Evolutionary conservation across 1,284 basidiomycete species (phyloP).

Genomic region (Rhizoctonia solani): DNA sequence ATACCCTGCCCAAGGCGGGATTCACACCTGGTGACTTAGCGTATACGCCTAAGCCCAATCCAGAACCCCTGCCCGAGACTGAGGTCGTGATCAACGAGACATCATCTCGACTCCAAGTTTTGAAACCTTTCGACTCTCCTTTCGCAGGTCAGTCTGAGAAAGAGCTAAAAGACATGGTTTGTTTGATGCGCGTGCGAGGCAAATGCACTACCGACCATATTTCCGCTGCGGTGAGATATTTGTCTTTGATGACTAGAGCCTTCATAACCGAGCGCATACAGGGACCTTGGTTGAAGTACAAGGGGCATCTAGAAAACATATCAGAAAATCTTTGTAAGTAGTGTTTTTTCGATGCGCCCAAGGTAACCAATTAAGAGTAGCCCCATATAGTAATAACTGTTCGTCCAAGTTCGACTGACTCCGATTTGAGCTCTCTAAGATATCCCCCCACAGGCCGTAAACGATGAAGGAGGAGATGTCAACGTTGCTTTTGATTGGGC

Average conservation of each 20-base stretch:
- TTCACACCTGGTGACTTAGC: constrained; percentile 78
- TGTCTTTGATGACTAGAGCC: constrained; percentile 6
- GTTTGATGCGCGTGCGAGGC: constrained; percentile 89
- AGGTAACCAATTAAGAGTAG: constrained; percentile 48
- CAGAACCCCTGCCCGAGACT: constrained; percentile 76
- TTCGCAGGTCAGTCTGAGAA: constrained; percentile 64
- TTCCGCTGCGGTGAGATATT: constrained; percentile 76
- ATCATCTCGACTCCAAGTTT: constrained; percentile 83
- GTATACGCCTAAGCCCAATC: constrained; percentile 80
- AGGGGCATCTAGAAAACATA: constrained; percentile 93
- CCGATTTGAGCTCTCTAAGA: neutral
- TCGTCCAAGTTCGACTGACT: constrained; percentile 36
- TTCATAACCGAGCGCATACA: constrained; percentile 42
- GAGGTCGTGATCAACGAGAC: constrained; percentile 78
- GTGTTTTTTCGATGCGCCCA: constrained; percentile 40
- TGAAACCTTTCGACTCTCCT: constrained; percentile 84
- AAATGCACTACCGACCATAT: constrained; percentile 99
- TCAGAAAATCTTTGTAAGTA: constrained; percentile 89
- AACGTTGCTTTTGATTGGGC: constrained; percentile 84
- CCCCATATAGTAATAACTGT: constrained; percentile 59
- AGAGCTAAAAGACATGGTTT: constrained; percentile 82
- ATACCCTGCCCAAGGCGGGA: constrained; percentile 82
- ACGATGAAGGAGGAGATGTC: constrained; percentile 90
- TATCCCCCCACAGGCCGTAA: constrained; percentile 64
- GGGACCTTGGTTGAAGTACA: constrained; percentile 99